A percentile compares a stretch with the other conserved stretches of the same genome.
Conservation (phyloP, 345 rosid species). For the Bretschneidera sinensis region DNA sequence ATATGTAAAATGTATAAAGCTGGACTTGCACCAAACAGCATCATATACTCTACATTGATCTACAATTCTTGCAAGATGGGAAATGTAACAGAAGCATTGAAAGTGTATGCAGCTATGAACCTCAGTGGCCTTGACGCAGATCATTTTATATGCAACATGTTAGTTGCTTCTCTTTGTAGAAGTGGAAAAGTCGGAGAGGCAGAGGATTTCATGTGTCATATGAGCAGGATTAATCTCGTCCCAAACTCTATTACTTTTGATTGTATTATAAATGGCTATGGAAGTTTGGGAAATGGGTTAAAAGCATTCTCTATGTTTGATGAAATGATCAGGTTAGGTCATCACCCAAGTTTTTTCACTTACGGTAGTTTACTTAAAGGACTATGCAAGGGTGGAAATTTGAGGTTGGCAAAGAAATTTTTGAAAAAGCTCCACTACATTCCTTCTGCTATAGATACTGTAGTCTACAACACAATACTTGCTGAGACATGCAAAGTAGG, state of each 20-base stretch:
- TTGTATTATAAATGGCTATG: slow-evolving; percentile 61
- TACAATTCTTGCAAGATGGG: slow-evolving; percentile 56
- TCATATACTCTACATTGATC: slow-evolving; percentile 55
- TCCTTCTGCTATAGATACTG: slow-evolving; percentile 60
- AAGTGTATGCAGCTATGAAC: slow-evolving; percentile 53
- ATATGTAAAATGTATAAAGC: slow-evolving; percentile 59
- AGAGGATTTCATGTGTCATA: slow-evolving; percentile 55
- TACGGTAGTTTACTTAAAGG: slow-evolving; percentile 83
- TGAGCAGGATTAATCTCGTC: slow-evolving; percentile 37
- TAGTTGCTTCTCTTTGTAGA: slow-evolving; percentile 64
- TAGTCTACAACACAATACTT: slow-evolving; percentile 63
- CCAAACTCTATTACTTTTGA: slow-evolving; percentile 61
- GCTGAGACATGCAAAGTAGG: slow-evolving; percentile 57
- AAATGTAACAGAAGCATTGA: slow-evolving; percentile 51
- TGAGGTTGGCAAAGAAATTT: slow-evolving; percentile 55
- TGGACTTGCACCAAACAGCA: slow-evolving; percentile 55
- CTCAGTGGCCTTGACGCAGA: slow-evolving; percentile 38
- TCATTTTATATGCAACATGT: slow-evolving; percentile 46
- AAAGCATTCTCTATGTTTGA: slow-evolving; percentile 64
- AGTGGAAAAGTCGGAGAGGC: slow-evolving; percentile 60
- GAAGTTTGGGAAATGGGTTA: slow-evolving; percentile 47
- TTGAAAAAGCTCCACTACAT: slow-evolving; percentile 43
- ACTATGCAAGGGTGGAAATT: slow-evolving; percentile 67
- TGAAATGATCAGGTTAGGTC: slow-evolving; percentile 67
- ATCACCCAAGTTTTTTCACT: slow-evolving; percentile 61